Evolutionary conservation across 179 eudicot species (phyloP), one percentile per base, ranked within the genome.

Genomic region (Dionaea muscipula): DNA sequence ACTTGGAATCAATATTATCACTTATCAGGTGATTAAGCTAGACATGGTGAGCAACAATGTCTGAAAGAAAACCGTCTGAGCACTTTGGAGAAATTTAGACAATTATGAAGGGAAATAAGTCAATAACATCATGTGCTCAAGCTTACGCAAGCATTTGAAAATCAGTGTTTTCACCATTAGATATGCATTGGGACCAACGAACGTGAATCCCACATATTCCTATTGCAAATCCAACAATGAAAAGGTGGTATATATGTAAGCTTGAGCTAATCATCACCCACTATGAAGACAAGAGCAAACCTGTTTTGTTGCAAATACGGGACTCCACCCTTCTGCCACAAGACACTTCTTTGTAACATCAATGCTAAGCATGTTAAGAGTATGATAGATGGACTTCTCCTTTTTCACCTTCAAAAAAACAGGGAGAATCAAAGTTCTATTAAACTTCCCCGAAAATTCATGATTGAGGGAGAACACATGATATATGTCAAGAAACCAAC

Each of bases 321-420:
- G 85, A 64, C 77, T 68, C 85, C 85, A 80, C 38, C 85, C 85
- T 69, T 80, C 82, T 55, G 80, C 85, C 33, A 80, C 85, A 55
- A 80, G 85, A 63, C 85, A 74, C 50, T 80, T 80, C 62, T 67
- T 77, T 5, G 82, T 77, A 46, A 80, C 85, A 58, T 80, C 85
- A 41, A 80, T 51, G 60, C 76, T 80, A 28, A 80, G 78, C 85
- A 77, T 80, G 62, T 80, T 80, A 36, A 80, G 43, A 26, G 61
- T 71, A 47, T 74, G 82, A 62, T 77, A 80, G 39, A 80, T 55
- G 26, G 76, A 80, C 47, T 77, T 77, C 62, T 77, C 85, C 64
- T 59, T 74, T 69, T 67, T 80, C 47, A 74, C 85, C 79, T 61
- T 47, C 55, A 78, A 26, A 51, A 26, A 38, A 49, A 18, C 12